A percentile compares a stretch with the other conserved stretches of the same genome.
Conservation (phyloP, 164 flowering plant species). For the Echeveria elegans region DNA sequence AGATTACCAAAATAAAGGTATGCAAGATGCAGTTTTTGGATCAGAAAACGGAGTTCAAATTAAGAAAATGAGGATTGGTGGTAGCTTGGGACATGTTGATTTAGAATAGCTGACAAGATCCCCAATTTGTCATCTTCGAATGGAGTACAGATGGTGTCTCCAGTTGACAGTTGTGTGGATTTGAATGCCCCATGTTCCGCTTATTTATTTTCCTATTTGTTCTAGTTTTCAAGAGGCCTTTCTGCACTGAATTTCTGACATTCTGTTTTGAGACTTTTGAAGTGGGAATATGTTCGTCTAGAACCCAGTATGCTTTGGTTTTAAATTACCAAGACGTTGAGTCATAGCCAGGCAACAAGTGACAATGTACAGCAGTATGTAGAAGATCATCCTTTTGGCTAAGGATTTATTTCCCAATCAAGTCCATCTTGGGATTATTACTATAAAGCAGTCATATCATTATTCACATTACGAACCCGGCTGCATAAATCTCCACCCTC, state of each 20-base stretch:
- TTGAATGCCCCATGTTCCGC: neutral
- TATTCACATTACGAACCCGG: slow-evolving; percentile 4
- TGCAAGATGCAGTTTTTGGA: neutral
- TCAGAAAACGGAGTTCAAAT: neutral
- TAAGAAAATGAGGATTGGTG: slow-evolving; percentile 1
- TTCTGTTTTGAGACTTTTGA: slow-evolving; percentile 83
- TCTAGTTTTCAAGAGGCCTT: slow-evolving; percentile 83
- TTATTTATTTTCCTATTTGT: slow-evolving; percentile 6
- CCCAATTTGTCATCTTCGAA: neutral
- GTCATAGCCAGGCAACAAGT: too few species aligned
- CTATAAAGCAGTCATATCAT: slow-evolving; percentile 17
- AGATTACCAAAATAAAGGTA: too few species aligned
- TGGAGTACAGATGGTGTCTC: neutral
- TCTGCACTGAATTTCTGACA: slow-evolving; percentile 55
- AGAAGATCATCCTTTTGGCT: slow-evolving; percentile 59
- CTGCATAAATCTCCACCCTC: neutral
- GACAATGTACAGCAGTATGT: slow-evolving; percentile 52
- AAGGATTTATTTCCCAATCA: neutral
- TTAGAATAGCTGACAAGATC: neutral
- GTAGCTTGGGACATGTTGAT: neutral
- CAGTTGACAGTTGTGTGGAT: neutral
- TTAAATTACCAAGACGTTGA: too few species aligned
- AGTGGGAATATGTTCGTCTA: slow-evolving; percentile 86
- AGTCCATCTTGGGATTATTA: slow-evolving; percentile 55
- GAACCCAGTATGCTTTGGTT: slow-evolving; percentile 52